Conservation (phyloP, 345 rosid genomes). For the Citrus unshiu region DNA sequence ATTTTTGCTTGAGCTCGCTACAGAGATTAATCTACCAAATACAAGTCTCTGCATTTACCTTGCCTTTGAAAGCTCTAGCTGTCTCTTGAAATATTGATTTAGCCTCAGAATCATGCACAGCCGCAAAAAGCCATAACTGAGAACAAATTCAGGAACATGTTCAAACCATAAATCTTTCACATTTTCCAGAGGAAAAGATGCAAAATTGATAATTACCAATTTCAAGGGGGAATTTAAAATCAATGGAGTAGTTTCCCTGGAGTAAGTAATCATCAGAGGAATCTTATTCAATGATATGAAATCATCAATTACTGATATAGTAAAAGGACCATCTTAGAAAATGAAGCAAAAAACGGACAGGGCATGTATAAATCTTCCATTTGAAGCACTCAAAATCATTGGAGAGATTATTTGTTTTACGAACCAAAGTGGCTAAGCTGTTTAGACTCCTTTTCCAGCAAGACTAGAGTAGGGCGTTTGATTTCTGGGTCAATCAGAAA, state of each 20-base stretch:
- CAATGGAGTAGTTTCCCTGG: background rate
- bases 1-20: too few species aligned
- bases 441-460: background rate
- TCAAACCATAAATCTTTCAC: background rate
- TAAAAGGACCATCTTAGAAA: background rate
- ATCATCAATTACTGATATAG: background rate
- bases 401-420: background rate
- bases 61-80: slow-evolving; percentile 7
- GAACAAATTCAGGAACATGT: background rate
- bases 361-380: background rate
- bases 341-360: background rate
- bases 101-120: background rate
- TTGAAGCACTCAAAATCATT: background rate
- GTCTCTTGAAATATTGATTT: background rate
- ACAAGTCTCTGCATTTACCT: background rate
- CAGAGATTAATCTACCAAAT: too few species aligned
- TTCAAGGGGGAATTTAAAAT: background rate
- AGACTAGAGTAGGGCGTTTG: background rate
- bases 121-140: slow-evolving; percentile 5
- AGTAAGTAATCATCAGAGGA: background rate
- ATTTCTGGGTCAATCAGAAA: background rate
- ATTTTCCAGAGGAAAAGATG: background rate
- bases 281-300: background rate
- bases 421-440: background rate
- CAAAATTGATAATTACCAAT: background rate